A percentile compares a stretch with the other conserved stretches of the same genome.
Conservation (phyloP, 306 rosid genomes). For the Pyrus betulifolia region DNA sequence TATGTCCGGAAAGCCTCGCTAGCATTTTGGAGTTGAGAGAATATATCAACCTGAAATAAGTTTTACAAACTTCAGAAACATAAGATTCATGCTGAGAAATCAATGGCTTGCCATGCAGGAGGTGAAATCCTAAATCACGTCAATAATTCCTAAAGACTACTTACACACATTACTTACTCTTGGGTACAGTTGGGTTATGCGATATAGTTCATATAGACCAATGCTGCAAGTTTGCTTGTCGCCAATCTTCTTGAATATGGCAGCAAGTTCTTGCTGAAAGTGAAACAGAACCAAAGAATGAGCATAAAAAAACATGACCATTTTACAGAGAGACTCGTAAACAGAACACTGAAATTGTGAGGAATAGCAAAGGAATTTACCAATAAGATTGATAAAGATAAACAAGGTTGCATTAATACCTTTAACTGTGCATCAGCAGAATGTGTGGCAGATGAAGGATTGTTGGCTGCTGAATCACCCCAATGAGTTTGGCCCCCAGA, state of each 20-base stretch:
- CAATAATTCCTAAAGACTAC: neutral
- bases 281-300: conserved; percentile 1
- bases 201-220: conserved; percentile 86
- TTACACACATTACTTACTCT: conserved; percentile 39
- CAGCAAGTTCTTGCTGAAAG: conserved; percentile 95
- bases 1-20: conserved; percentile 98
- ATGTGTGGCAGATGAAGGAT: conserved; percentile 80
- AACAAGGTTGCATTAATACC: conserved; percentile 28
- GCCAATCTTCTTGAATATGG: conserved; percentile 97
- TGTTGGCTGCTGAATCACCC: conserved; percentile 84
- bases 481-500: conserved; percentile 95
- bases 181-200: conserved; percentile 94
- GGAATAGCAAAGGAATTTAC: neutral
- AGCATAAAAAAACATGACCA: neutral
- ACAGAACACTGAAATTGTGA: too few species aligned
- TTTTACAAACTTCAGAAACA: conserved; percentile 10
- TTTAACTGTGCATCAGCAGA: conserved; percentile 91
- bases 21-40: conserved; percentile 95
- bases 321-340: neutral
- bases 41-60: conserved; percentile 81
- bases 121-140: neutral
- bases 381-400: neutral
- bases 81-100: neutral
- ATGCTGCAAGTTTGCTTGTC: conserved; percentile 97
- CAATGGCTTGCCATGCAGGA: neutral